These are phyloP conservation scores for Lentinula detonsa DNA, from an alignment of 768 basidiomycete species.

Conservation along the genomic window DNA sequence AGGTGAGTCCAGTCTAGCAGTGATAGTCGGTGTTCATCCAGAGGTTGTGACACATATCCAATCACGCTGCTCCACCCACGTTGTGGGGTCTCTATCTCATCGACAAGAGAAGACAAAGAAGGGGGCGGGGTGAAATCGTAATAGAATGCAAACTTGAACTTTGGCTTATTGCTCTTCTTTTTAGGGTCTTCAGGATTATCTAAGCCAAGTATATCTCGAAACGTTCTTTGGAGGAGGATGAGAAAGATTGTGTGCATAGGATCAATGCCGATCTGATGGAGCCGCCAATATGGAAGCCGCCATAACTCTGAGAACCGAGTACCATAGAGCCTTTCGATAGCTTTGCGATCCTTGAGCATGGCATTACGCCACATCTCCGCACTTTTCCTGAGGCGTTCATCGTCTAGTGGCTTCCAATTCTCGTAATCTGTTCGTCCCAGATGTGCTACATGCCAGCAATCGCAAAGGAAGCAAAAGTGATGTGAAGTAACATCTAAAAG, in stretches of 20 bases:
- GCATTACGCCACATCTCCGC: slow-evolving; percentile 19
- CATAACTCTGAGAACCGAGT: slow-evolving; percentile 22
- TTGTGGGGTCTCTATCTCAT: no score
- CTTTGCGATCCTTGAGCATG: neutral
- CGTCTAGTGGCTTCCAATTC: slow-evolving; percentile 12
- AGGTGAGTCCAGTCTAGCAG: neutral
- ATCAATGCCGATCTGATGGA: slow-evolving; percentile 23
- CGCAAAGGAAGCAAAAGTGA: neutral
- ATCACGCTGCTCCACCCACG: no score
- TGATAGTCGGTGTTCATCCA: neutral
- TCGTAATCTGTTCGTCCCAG: slow-evolving; percentile 4
- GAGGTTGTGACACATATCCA: neutral
- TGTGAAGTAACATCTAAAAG: neutral
- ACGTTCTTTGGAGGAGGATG: neutral
- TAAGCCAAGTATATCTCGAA: neutral
- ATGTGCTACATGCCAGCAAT: neutral
- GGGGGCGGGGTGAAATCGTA: neutral
- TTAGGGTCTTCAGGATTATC: neutral
- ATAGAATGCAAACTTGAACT: neutral
- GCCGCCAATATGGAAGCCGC: slow-evolving; percentile 30
- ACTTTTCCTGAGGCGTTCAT: slow-evolving; percentile 2
- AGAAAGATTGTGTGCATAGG: slow-evolving; percentile 23
- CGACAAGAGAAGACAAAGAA: neutral
- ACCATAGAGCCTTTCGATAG: slow-evolving; percentile 16
- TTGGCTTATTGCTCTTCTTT: neutral